Conservation (phyloP, 192 early-diverging fungal species). For the Backusella australiensis region DNA sequence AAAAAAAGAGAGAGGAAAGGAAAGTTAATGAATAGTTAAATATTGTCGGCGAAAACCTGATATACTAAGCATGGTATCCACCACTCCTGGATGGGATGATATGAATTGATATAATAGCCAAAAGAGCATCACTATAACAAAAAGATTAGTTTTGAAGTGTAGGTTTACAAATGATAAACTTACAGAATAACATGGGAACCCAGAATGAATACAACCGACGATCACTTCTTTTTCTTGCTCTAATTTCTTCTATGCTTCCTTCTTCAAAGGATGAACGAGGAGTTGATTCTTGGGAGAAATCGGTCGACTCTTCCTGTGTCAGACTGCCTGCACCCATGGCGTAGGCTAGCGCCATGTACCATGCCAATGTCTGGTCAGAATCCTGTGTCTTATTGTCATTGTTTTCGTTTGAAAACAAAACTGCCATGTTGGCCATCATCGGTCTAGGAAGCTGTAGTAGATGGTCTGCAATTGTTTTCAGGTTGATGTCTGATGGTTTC, state of each 20-base stretch:
- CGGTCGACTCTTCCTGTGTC: not conserved
- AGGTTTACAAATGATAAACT: not conserved
- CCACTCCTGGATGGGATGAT: conserved; percentile 20
- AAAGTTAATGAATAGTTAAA: conserved; percentile 13
- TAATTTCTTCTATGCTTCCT: not conserved
- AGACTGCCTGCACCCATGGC: conserved; percentile 24
- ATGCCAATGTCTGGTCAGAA: conserved; percentile 22
- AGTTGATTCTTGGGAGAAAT: not conserved
- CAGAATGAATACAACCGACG: conserved; percentile 21
- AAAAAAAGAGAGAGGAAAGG: not conserved
- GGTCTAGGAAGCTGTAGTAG: conserved; percentile 23
- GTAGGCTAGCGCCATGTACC: conserved; percentile 32
- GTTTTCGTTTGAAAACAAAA: conserved; percentile 1
- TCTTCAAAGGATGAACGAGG: conserved; percentile 12
- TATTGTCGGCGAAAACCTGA: conserved; percentile 22
- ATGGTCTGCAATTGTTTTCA: conserved; percentile 16
- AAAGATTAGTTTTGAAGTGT: no score
- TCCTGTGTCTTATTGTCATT: not conserved
- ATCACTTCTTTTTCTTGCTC: conserved; percentile 25
- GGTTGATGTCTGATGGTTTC: conserved; percentile 12
- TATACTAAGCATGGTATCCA: conserved; percentile 18
- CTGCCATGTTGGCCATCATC: conserved; percentile 28
- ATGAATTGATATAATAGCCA: conserved; percentile 26
- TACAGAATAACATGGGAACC: conserved; percentile 31
- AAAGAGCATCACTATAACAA: conserved; percentile 16